phyloP scores from a whole-genome alignment of 2,329 filamentous ascomycete species.

The Neopestalotiopsis clavispora region DNA sequence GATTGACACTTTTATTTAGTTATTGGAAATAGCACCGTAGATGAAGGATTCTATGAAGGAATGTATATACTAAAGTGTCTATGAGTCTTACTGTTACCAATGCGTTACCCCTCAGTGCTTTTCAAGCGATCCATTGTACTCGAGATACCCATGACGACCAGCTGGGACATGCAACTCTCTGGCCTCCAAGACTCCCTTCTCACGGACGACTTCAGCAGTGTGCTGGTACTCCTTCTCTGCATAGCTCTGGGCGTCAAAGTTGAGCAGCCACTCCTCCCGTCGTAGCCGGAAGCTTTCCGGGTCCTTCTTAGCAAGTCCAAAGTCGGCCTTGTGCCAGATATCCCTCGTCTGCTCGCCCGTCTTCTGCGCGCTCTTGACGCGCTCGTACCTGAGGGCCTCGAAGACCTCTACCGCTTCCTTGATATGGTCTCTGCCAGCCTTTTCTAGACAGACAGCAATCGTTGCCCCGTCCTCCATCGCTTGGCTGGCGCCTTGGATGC shows the following conservation, averaged over 20 bases:
- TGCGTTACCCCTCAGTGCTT: not conserved
- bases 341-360: slow-evolving; percentile 52
- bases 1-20: no score
- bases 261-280: slow-evolving; percentile 53
- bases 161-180: slow-evolving; percentile 32
- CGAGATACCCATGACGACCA: slow-evolving; percentile 31
- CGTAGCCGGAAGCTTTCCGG: slow-evolving; percentile 49
- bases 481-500: slow-evolving; percentile 52
- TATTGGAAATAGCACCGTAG: no score
- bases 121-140: slow-evolving; percentile 24
- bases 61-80: not conserved
- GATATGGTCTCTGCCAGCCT: slow-evolving; percentile 37
- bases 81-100: not conserved
- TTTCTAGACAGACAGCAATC: slow-evolving; percentile 47
- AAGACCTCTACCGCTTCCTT: slow-evolving; percentile 47
- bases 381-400: slow-evolving; percentile 51
- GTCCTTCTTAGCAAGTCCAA: slow-evolving; percentile 48
- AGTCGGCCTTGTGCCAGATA: slow-evolving; percentile 58
- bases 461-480: slow-evolving; percentile 55
- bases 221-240: slow-evolving; percentile 43
- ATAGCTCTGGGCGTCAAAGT: slow-evolving; percentile 53
- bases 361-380: slow-evolving; percentile 51
- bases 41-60: no score
- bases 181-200: slow-evolving; percentile 26
- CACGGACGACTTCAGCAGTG: slow-evolving; percentile 28